Base-by-base conservation (phyloP, 2,329 filamentous ascomycete genomes). In the Aspergillus novofumigatus region DNA sequence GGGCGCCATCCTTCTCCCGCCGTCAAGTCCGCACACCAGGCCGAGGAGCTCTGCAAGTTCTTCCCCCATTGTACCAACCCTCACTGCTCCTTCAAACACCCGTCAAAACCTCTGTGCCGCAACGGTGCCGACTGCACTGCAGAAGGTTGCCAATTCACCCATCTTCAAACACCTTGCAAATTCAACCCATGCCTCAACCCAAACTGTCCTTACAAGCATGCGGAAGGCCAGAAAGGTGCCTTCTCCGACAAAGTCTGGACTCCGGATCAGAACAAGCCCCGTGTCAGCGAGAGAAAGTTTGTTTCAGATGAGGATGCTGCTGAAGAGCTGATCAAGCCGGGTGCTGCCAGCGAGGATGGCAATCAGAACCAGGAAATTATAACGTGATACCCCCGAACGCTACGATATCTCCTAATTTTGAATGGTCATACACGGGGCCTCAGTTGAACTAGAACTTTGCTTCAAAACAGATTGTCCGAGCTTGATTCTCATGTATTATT, bases 231-330 rank as follows among this genome's bases (percentile, higher is more conserved):
- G 78, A 86, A 90, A 65, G 91, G 90, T 52, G 85, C 84, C 14
- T 93, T 92, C 75, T 84, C 87, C 59, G 91, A 95, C 73, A 97
- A 96, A 77, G 91, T 95, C 28, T 97, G 93, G 93, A 92, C 87
- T 20, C 84, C 91, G 3, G 83, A 82, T 38, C 62, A 59, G 52
- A 66, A 74, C 28, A 83, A 81, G 64, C 79, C 84, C 56, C 91
- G 96, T 72, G 86, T 96, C 51, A 96, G 91, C 69, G 91, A 96
- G 74, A 83, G 92, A 66, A 93, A 90, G 70, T 97, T 96, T 76
- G 86, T 93, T 52, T 66, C 64, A 0, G 86, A 91, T 57, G 87
- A 90, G 50, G 79, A 81, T 5, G 76, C 63, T 20, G 77, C 80
- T 28, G 87, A 91, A 70, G 91, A 96, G 75, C 77, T 90, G 52